Base-by-base conservation (phyloP, 1,139 yeast species). In the Taiozyma sp. region DNA sequence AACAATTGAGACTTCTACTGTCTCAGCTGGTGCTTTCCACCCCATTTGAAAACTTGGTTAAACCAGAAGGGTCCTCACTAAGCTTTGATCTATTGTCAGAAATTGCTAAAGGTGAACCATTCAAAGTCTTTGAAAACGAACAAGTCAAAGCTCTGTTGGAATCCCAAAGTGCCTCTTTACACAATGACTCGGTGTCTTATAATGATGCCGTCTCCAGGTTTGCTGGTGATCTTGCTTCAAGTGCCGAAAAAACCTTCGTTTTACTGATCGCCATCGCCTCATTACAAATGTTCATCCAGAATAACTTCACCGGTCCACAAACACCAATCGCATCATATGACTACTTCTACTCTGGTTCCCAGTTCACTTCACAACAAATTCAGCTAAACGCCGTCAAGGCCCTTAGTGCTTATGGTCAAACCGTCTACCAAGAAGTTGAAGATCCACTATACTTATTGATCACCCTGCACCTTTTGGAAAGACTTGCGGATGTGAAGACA, bases 231-330 rank as follows among this genome's bases (percentile, higher is more conserved):
- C 36, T 46, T 5, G 13, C 34, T 1, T 12, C 44, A 4, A 23
- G 4, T 23, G 34, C 45, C 14, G 40, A 46, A 7, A 48, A 41
- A 13, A 57, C 56, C 22, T 7, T 39, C 1, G 47, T 65, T 5
- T 52, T 70, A n/a, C 47, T 66, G 13, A 48, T 70, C 16, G 88
- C 87, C 5, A 72, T 85, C 50, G 75, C 86, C 1, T 70, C 82
- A 5, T 70, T 90, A 40, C 91, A 90, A 62, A 66, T 80, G 2
- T 92, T 87, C 63, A 70, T 87, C 24, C 96, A 90, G 64, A 70
- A 79, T 49, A 92, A 92, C 65, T 88, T 78, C 65, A 89, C 97
- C 0, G 98, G 98, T 4, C 98, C 98, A 2, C 75, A 76, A 28
- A 64, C 83, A 0, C 73, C 74, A 1, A 63, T 72, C 40, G 69